phyloP scores from a whole-genome alignment of 495 filamentous ascomycete species.

The Neurospora hispaniola region DNA sequence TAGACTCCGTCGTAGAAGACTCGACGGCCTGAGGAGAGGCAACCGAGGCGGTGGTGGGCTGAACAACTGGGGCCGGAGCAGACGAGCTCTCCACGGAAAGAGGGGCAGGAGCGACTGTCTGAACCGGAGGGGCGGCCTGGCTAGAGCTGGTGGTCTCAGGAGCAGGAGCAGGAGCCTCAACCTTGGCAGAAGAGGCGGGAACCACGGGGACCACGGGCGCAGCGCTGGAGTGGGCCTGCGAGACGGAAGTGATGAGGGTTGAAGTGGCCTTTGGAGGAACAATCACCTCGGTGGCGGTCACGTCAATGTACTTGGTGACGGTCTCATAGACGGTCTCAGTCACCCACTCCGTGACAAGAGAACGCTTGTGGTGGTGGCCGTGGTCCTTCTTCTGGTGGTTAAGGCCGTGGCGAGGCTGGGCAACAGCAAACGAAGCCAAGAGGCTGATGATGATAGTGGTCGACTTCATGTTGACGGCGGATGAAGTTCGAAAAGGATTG shows the following conservation, averaged over 20 bases:
- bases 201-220: neutral
- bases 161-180: slow-evolving; percentile 9
- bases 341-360: slow-evolving; percentile 36
- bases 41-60: slow-evolving; percentile 3
- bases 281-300: slow-evolving; percentile 30
- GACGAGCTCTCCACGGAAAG: neutral
- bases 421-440: slow-evolving; percentile 33
- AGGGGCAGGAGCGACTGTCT: neutral
- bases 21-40: slow-evolving; percentile 12
- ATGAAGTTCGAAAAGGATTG: neutral
- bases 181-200: slow-evolving; percentile 7
- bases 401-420: slow-evolving; percentile 35
- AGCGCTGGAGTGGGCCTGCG: slow-evolving; percentile 4
- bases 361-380: slow-evolving; percentile 27
- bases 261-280: slow-evolving; percentile 12
- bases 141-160: slow-evolving; percentile 5
- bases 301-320: slow-evolving; percentile 37
- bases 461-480: slow-evolving; percentile 37
- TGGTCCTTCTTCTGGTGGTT: slow-evolving; percentile 21
- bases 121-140: neutral
- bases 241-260: slow-evolving; percentile 11
- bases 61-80: neutral
- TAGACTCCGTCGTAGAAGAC: neutral
- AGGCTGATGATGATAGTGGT: slow-evolving; percentile 28
- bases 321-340: slow-evolving; percentile 37